Base-by-base conservation (phyloP, 257 asterid species). In the Primulina tabacum region DNA sequence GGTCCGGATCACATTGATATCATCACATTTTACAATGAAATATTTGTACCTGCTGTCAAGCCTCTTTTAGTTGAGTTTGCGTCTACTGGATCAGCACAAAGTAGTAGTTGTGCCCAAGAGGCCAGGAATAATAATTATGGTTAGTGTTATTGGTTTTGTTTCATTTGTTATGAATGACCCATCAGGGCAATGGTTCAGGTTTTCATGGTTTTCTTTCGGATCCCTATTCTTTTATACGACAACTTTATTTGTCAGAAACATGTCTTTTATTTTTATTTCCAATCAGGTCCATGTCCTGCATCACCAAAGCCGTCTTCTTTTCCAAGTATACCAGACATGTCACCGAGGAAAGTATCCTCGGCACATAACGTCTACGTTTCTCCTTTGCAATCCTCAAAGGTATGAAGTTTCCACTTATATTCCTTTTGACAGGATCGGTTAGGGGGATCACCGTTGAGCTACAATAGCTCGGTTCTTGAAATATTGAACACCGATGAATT, bases 251-350 rank as follows among this genome's bases (percentile, higher is more conserved):
- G 59, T 77, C 35, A 55, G 34, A 66, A 58, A 50, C 64, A 68
- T 65, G 34, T 67, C 40, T 29, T 29, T 53, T 59, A 20, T 50
- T 24, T 53, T 67, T 24, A 56, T 35, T 75, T 35, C 55, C 62
- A 56, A 75, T 60, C 76, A 89, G 99, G 96, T 73, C 84, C 75
- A 75, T 76, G 78, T 64, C 96, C 95, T 60, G 77, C 92, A 63
- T 91, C 99, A 72, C 99, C 98, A 10, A 91, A 71, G 79, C 38
- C 96, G 55, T 88, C 97, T 61, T 69, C 88, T 8, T 94, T 94
- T 83, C 98, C 99, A 70, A 87, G 80, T 81, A 92, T 94, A 34
- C 99, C 99, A 14, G 99, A 94, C 84, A 91, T 94, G 99, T 94
- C 99, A 12, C 99, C 98, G 0, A 91, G 90, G 91, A 94, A 94